phyloP scores from a whole-genome alignment of 176 grass and related monocot species.

The Juncus effusus region DNA sequence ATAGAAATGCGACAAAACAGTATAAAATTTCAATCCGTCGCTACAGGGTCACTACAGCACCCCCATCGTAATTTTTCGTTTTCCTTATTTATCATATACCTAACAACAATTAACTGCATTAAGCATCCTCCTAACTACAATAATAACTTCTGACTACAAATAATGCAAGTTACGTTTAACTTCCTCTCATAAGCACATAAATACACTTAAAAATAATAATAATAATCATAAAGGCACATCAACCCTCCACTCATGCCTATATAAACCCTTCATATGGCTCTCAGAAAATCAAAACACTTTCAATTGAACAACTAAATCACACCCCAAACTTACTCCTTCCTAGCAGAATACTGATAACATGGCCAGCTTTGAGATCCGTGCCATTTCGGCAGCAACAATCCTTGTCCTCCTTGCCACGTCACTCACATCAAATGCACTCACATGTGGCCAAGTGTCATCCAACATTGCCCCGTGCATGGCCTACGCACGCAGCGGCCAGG shows the following conservation, averaged over 20 bases:
- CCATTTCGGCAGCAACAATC: background rate
- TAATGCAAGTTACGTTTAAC: no score
- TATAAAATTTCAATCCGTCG: no score
- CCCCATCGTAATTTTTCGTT: no score
- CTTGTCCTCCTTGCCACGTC: background rate
- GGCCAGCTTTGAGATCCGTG: background rate
- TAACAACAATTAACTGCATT: no score
- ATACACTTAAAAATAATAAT: no score
- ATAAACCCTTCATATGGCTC: conserved; percentile 5
- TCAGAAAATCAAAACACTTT: background rate
- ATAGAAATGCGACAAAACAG: no score
- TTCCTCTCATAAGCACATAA: no score
- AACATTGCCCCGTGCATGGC: background rate
- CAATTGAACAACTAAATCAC: background rate
- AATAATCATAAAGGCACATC: no score
- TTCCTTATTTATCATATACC: no score
- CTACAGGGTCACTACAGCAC: no score
- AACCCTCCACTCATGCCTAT: background rate
- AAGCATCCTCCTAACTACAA: no score
- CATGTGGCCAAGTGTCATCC: background rate
- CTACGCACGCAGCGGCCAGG: background rate
- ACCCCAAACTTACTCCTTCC: background rate
- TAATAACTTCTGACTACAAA: no score
- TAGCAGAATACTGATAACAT: background rate
- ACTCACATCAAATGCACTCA: background rate